Evolutionary conservation across 306 rosid genomes (phyloP).

Genomic region (Cicer arietinum): DNA sequence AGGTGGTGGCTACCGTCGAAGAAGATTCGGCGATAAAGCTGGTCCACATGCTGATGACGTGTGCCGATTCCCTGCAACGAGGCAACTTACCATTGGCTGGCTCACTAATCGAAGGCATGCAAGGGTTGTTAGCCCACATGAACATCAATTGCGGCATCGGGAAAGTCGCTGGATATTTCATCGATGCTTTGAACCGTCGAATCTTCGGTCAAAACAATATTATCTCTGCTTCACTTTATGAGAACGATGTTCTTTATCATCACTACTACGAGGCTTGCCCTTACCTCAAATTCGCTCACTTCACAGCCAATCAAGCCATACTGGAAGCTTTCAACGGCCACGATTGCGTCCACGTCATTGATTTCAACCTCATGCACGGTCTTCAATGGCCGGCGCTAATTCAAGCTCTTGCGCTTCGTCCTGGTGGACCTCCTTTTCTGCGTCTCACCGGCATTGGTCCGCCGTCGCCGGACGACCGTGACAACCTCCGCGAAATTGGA

Average conservation of each 20-base stretch:
- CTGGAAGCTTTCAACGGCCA: constrained; percentile 82
- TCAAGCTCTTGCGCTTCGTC: constrained; percentile 84
- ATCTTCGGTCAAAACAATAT: constrained; percentile 43
- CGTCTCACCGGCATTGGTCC: constrained; percentile 93
- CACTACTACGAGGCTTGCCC: constrained; percentile 91
- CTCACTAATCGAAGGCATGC: constrained; percentile 84
- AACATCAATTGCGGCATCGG: constrained; percentile 82
- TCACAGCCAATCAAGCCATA: constrained; percentile 93
- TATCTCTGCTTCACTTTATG: constrained; percentile 45
- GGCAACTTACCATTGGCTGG: constrained; percentile 74
- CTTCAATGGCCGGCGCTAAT: constrained; percentile 92
- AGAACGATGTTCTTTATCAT: constrained; percentile 71
- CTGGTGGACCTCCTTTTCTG: constrained; percentile 82
- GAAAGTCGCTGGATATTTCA: constrained; percentile 84
- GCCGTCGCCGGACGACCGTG: constrained; percentile 88
- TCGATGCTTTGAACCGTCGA: constrained; percentile 81
- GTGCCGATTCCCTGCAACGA: constrained; percentile 81
- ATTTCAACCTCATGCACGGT: constrained; percentile 90
- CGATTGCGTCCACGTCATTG: constrained; percentile 89
- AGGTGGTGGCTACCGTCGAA: constrained; percentile 60
- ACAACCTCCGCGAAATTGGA: constrained; percentile 79
- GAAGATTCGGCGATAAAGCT: constrained; percentile 87
- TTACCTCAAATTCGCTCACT: constrained; percentile 89
- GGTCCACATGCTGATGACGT: constrained; percentile 78
- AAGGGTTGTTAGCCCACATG: constrained; percentile 56